Conservation (phyloP, 2,329 filamentous ascomycete species). For the Claviceps sp. region DNA sequence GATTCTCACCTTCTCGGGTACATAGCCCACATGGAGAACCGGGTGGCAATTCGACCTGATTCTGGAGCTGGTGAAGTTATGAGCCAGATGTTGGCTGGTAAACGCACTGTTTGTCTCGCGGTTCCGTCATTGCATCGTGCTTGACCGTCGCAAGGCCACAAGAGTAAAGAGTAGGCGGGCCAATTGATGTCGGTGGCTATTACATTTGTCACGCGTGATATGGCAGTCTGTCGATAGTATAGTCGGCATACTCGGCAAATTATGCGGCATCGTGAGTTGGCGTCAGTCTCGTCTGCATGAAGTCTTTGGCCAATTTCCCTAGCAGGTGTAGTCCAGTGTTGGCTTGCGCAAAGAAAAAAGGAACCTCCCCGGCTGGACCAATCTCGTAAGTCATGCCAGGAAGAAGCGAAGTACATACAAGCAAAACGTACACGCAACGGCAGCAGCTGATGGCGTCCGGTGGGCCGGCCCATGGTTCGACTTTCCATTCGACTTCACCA, state of each 20-base stretch:
- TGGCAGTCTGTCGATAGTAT: background rate
- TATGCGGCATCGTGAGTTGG: background rate
- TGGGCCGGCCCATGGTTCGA: too few relatives aligned
- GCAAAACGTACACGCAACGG: too few relatives aligned
- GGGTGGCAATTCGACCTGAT: background rate
- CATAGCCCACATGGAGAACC: background rate
- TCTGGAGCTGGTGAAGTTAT: background rate
- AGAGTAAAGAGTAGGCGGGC: background rate
- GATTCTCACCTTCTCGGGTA: background rate
- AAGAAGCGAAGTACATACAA: too few relatives aligned
- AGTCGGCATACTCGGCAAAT: background rate
- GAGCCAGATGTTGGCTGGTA: background rate
- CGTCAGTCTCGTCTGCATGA: background rate
- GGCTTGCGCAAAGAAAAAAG: background rate
- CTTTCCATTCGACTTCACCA: too few relatives aligned
- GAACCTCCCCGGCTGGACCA: background rate
- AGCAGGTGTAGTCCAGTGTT: background rate
- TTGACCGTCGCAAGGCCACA: background rate
- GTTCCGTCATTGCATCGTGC: constrained; percentile 3
- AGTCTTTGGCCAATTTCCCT: background rate
- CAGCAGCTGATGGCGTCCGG: too few relatives aligned
- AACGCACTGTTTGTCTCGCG: background rate
- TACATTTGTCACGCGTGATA: background rate
- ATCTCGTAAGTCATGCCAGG: background rate
- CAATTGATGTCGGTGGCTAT: background rate